phyloP scores from a whole-genome alignment of 2,329 filamentous ascomycete species.

The Drechslerella stenobrocha region DNA sequence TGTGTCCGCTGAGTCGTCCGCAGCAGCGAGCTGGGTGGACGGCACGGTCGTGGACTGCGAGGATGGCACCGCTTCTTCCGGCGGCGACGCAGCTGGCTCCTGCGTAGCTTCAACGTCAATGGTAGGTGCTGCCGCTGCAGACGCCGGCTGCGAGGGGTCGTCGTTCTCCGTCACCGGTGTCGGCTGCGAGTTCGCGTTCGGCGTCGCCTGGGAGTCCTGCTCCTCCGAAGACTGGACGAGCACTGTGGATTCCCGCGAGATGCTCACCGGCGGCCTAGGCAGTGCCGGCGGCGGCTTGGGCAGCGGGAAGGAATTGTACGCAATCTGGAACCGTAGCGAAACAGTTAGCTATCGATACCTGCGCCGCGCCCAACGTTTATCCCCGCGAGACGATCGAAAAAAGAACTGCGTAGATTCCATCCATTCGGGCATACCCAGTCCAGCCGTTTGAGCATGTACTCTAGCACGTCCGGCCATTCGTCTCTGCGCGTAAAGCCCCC shows the following conservation, averaged over 20 bases:
- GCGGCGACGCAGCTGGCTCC: constrained; percentile 23
- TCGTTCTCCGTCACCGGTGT: constrained; percentile 15
- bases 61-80: constrained; percentile 1
- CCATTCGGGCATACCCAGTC: constrained; percentile 29
- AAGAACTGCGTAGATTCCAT: too few relatives aligned
- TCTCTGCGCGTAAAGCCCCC: constrained; percentile 22
- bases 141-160: constrained; percentile 12
- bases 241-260: constrained; percentile 39
- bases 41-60: constrained; percentile 38
- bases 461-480: constrained; percentile 42
- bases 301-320: constrained; percentile 46
- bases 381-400: too few relatives aligned
- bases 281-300: constrained; percentile 39
- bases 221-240: constrained; percentile 36
- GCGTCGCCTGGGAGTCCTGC: constrained; percentile 19
- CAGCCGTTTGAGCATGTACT: constrained; percentile 40
- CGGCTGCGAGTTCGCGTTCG: constrained; percentile 6
- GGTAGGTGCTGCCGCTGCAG: constrained; percentile 8
- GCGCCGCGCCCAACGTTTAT: too few relatives aligned
- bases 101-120: constrained; percentile 39
- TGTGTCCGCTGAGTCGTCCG: background rate
- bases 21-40: constrained; percentile 25
- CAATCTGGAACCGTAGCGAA: constrained; percentile 19
- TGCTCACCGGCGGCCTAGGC: constrained; percentile 34
- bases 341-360: too few relatives aligned